phyloP scores from a whole-genome alignment of 305 asterid species.

The Andrographis paniculata region DNA sequence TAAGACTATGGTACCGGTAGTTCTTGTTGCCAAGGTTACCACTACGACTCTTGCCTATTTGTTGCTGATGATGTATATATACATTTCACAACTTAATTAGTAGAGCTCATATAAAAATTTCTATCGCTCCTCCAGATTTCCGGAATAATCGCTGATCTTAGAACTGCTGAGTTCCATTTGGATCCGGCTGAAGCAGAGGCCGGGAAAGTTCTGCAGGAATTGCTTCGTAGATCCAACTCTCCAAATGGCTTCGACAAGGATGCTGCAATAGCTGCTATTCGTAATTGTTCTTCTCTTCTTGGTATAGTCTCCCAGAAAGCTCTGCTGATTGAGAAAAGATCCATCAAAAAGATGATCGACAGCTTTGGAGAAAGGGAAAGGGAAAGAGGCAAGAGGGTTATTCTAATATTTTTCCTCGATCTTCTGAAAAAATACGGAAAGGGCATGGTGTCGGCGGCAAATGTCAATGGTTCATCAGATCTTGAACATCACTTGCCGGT shows the following conservation, averaged over 20 bases:
- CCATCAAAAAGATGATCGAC: slow-evolving; percentile 46
- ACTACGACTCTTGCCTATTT: not conserved
- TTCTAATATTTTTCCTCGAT: slow-evolving; percentile 41
- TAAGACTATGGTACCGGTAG: slow-evolving; percentile 37
- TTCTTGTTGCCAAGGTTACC: slow-evolving; percentile 35
- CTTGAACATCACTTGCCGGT: slow-evolving; percentile 21
- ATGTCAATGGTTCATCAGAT: slow-evolving; percentile 19
- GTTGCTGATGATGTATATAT: not conserved
- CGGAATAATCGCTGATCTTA: slow-evolving; percentile 48
- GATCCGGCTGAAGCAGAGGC: slow-evolving; percentile 78
- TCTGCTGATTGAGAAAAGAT: slow-evolving; percentile 58
- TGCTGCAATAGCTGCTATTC: slow-evolving; percentile 37
- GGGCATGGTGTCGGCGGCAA: slow-evolving; percentile 27
- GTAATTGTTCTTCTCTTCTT: slow-evolving; percentile 38
- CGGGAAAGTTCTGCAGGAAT: slow-evolving; percentile 42
- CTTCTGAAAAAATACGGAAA: slow-evolving; percentile 56
- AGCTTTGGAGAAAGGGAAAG: slow-evolving; percentile 34
- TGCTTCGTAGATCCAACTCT: slow-evolving; percentile 48
- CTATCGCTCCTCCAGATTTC: slow-evolving; percentile 47
- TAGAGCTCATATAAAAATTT: slow-evolving; percentile 4
- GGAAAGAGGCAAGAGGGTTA: slow-evolving; percentile 41
- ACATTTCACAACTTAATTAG: not conserved
- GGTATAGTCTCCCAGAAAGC: slow-evolving; percentile 59
- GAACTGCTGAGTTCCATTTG: slow-evolving; percentile 40
- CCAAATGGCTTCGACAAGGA: slow-evolving; percentile 39